Evolutionary conservation across 2,329 filamentous ascomycete species (phyloP), one percentile per base, ranked within the genome.

Genomic region (Lojkania enalia): DNA sequence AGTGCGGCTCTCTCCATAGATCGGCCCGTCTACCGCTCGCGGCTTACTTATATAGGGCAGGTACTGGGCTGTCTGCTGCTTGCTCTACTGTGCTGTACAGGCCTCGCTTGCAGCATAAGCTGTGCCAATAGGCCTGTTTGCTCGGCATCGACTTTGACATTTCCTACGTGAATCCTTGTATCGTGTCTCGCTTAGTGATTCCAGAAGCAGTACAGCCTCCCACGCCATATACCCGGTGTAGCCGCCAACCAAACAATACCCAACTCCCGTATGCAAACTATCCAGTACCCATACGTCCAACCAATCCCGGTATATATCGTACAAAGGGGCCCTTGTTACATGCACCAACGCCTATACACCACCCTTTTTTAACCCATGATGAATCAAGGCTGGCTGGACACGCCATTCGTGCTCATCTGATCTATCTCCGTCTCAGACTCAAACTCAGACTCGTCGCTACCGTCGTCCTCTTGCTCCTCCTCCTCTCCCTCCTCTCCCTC

Each of bases 401-500:
- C 46, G 29, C 58, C 55, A 32, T 58, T 59, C 18, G 46, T 49
- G 16, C 42, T 49, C 27, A 40, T 35, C 31, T 50, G 43, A 20
- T 61, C 57, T n/a, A n/a, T n/a, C n/a, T n/a, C n/a, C n/a, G n/a
- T n/a, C n/a, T n/a, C n/a, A 16, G 27, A 45, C n/a, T 66, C 67
- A 1, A 64, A 65, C 1, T 57, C 60, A 12, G 61, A 65, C 16
- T 66, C 66, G 9, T 57, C 71, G 25, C 62, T 65, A 5, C 63
- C 62, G 6, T 66, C 58, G 6, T 71, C 63, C 1, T 65, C 68
- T n/a, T 62, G 52, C 13, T 63, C 68, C 9, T 73, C 73, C 15
- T 87, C 86, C 58, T 88, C 86, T n/a, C n/a, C n/a, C 14, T 62
- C 53, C 13, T 63, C 68, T 7, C 73, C 73, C 15, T 87, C 86